Evolutionary conservation across 2,329 filamentous ascomycete species (phyloP).

Genomic region (Talaromyces sp.): DNA sequence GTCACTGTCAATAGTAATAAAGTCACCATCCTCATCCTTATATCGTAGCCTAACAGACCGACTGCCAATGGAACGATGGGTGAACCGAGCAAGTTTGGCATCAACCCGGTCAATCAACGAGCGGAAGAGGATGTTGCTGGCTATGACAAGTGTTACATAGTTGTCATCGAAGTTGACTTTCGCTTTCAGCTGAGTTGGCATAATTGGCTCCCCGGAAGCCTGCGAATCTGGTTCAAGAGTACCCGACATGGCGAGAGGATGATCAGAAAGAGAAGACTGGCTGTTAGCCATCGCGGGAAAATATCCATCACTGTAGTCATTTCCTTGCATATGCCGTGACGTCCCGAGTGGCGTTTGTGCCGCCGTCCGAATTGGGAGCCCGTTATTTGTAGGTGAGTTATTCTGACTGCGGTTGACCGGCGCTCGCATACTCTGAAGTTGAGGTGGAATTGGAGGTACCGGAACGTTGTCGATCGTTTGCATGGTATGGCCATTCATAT

Average conservation of each 20-base stretch:
- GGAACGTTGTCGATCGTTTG: slow-evolving; percentile 55
- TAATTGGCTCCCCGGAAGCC: slow-evolving; percentile 30
- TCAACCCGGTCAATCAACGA: slow-evolving; percentile 93
- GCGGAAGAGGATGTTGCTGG: slow-evolving; percentile 90
- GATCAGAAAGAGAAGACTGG: slow-evolving; percentile 10
- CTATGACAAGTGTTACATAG: slow-evolving; percentile 92
- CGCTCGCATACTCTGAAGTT: slow-evolving; percentile 56
- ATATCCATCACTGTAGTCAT: slow-evolving; percentile 33
- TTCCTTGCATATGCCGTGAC: slow-evolving; percentile 42
- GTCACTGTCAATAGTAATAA: slow-evolving; percentile 87
- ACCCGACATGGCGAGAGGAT: slow-evolving; percentile 6
- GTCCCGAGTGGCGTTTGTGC: slow-evolving; percentile 64
- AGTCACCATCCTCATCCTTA: slow-evolving; percentile 86
- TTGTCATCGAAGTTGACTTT: slow-evolving; percentile 90
- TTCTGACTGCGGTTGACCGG: slow-evolving; percentile 71
- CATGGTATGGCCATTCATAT: slow-evolving; percentile 50
- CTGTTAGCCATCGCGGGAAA: slow-evolving; percentile 10
- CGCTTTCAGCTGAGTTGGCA: slow-evolving; percentile 80
- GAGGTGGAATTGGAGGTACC: slow-evolving; percentile 70
- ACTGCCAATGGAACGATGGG: slow-evolving; percentile 73
- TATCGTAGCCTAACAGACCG: slow-evolving; percentile 84
- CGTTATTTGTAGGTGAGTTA: slow-evolving; percentile 67
- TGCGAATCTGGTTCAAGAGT: slow-evolving; percentile 26
- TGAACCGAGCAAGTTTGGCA: slow-evolving; percentile 84
- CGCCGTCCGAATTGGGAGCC: slow-evolving; percentile 61